Conservation (phyloP, 1,284 basidiomycete species). For the Tilletia indica region DNA sequence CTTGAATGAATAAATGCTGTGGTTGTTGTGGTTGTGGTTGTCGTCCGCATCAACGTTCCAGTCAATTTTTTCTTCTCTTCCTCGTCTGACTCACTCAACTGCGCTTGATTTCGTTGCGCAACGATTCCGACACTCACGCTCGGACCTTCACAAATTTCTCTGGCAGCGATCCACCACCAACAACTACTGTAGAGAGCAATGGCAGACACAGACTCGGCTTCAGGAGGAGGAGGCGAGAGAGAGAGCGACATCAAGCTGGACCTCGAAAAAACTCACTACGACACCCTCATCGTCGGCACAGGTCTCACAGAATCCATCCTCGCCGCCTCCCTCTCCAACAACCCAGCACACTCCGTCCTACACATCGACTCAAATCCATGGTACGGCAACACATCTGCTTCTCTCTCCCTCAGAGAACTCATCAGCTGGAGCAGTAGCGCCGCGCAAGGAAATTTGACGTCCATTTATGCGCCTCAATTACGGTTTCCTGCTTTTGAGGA, state of each 20-base stretch:
- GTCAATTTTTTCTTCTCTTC: too few species aligned
- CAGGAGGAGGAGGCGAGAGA: not conserved
- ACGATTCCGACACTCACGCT: not conserved
- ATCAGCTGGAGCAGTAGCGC: slow-evolving; percentile 62
- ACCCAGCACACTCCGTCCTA: slow-evolving; percentile 73
- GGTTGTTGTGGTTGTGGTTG: too few species aligned
- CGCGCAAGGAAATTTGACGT: not conserved
- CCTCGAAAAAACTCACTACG: slow-evolving; percentile 62
- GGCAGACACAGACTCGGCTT: not conserved
- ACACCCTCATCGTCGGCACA: slow-evolving; percentile 80
- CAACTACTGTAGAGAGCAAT: too few species aligned
- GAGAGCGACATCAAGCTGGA: not conserved
- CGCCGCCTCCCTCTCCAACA: slow-evolving; percentile 70
- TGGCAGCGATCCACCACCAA: too few species aligned
- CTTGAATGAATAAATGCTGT: too few species aligned
- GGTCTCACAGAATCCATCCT: slow-evolving; percentile 67
- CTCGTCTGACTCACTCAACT: too few species aligned
- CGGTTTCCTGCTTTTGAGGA: slow-evolving; percentile 41
- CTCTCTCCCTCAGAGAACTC: slow-evolving; percentile 77
- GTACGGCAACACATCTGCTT: slow-evolving; percentile 81
- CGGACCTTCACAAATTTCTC: not conserved
- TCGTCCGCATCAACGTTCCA: too few species aligned
- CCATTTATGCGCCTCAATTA: slow-evolving; percentile 28
- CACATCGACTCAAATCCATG: slow-evolving; percentile 81
- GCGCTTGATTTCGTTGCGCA: not conserved